Evolutionary conservation across 768 basidiomycete species (phyloP).

Genomic region (Calvatia gigantea): DNA sequence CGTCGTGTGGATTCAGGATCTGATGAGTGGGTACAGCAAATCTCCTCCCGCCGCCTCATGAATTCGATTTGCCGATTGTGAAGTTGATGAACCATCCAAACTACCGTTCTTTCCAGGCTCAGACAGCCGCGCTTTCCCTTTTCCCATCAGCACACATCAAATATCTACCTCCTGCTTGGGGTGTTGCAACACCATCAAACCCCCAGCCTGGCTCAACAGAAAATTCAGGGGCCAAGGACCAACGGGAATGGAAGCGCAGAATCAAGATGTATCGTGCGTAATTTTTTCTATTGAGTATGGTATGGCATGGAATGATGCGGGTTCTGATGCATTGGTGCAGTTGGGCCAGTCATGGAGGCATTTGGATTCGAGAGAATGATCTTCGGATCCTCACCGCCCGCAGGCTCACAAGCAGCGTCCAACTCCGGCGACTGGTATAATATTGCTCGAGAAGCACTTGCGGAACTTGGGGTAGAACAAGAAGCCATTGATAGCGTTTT

Average conservation of each 20-base stretch:
- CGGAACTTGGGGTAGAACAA: constrained; percentile 78
- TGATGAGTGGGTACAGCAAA: constrained; percentile 50
- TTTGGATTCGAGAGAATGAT: constrained; percentile 83
- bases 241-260: constrained; percentile 65
- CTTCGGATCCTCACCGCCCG: constrained; percentile 73
- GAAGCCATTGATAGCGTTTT: constrained; percentile 76
- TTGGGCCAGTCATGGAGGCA: constrained; percentile 80
- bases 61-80: constrained; percentile 67
- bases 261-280: constrained; percentile 85
- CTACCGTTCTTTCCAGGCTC: constrained; percentile 70
- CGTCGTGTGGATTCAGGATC: not conserved
- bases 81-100: constrained; percentile 76
- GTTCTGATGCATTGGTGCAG: constrained; percentile 33
- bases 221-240: constrained; percentile 42
- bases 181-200: constrained; percentile 50
- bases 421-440: constrained; percentile 75
- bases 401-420: constrained; percentile 41
- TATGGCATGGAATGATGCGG: constrained; percentile 9
- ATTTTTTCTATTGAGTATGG: not conserved
- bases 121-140: constrained; percentile 69
- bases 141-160: constrained; percentile 70
- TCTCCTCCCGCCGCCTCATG: constrained; percentile 75
- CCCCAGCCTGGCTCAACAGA: constrained; percentile 35
- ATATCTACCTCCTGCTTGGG: constrained; percentile 76
- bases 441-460: constrained; percentile 72